These are phyloP conservation scores for Botrytis byssoidea DNA, from an alignment of 2,329 filamentous ascomycete genomes.

Conservation along the genomic window DNA sequence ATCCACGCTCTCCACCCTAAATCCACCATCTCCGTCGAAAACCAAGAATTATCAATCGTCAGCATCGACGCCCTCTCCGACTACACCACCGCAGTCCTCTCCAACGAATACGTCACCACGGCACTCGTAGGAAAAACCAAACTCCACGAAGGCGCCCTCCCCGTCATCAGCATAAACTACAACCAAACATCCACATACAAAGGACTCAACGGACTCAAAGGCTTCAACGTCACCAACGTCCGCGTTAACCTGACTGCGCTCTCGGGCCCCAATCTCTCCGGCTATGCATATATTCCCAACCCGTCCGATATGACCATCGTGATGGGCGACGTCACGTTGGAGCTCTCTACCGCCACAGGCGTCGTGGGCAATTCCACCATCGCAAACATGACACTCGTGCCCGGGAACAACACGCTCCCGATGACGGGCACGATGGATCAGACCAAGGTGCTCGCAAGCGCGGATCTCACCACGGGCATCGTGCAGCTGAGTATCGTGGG, in stretches of 20 bases:
- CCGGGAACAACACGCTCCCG: constrained; percentile 52
- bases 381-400: constrained; percentile 50
- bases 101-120: constrained; percentile 49
- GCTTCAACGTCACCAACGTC: constrained; percentile 50
- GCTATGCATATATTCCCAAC: constrained; percentile 57
- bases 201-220: constrained; percentile 56
- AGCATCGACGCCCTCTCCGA: constrained; percentile 32
- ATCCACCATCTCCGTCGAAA: constrained; percentile 46
- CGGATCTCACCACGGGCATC: constrained; percentile 43
- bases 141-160: constrained; percentile 51
- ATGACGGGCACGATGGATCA: constrained; percentile 52
- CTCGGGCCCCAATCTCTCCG: constrained; percentile 52
- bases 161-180: constrained; percentile 51
- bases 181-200: constrained; percentile 57
- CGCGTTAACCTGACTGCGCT: constrained; percentile 43
- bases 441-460: constrained; percentile 34
- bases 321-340: constrained; percentile 58
- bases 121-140: constrained; percentile 51
- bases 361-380: constrained; percentile 52
- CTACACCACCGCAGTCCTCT: constrained; percentile 50
- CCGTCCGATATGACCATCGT: constrained; percentile 55
- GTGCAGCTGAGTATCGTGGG: constrained; percentile 52
- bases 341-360: constrained; percentile 44
- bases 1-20: constrained; percentile 36
- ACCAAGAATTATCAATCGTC: constrained; percentile 46